Conservation (phyloP, 768 basidiomycete species). For the Paxillus ammoniavirescens region DNA sequence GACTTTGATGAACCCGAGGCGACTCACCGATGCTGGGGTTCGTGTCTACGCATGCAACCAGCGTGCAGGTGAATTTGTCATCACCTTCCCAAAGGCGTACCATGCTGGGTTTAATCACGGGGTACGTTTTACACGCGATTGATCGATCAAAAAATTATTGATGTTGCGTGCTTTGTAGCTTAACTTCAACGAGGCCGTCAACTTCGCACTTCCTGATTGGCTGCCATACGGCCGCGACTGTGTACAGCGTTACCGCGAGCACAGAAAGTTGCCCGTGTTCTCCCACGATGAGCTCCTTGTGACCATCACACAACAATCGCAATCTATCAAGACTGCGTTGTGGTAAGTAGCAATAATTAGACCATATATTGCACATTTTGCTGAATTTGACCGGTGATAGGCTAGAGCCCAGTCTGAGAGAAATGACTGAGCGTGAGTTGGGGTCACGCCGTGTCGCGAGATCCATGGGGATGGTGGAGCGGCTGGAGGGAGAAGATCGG, state of each 20-base stretch:
- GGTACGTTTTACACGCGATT: conserved; percentile 50
- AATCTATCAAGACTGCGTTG: conserved; percentile 86
- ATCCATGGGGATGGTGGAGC: conserved; percentile 57
- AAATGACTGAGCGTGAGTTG: conserved; percentile 89
- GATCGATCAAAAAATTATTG: conserved; percentile 21
- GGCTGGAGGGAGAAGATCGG: conserved; percentile 74
- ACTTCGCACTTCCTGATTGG: conserved; percentile 98
- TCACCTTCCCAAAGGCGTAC: conserved; percentile 97
- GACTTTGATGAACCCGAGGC: conserved; percentile 93
- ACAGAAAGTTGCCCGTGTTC: conserved; percentile 93
- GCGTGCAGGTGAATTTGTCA: conserved; percentile 94
- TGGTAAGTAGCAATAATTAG: conserved; percentile 57
- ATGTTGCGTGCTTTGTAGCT: conserved; percentile 51
- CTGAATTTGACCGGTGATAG: conserved; percentile 40
- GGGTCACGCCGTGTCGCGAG: conserved; percentile 63
- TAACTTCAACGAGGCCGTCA: conserved; percentile 99
- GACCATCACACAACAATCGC: conserved; percentile 96
- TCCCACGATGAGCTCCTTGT: conserved; percentile 96
- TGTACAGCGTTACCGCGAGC: conserved; percentile 85
- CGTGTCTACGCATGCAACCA: conserved; percentile 94
- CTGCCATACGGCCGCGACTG: conserved; percentile 83
- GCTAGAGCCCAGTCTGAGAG: conserved; percentile 79
- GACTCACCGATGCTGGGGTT: conserved; percentile 84
- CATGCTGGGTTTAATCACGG: conserved; percentile 99
- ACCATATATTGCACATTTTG: conserved; percentile 14